Conservation (phyloP, 768 basidiomycete genomes). For the Hypholoma sublateritium region DNA sequence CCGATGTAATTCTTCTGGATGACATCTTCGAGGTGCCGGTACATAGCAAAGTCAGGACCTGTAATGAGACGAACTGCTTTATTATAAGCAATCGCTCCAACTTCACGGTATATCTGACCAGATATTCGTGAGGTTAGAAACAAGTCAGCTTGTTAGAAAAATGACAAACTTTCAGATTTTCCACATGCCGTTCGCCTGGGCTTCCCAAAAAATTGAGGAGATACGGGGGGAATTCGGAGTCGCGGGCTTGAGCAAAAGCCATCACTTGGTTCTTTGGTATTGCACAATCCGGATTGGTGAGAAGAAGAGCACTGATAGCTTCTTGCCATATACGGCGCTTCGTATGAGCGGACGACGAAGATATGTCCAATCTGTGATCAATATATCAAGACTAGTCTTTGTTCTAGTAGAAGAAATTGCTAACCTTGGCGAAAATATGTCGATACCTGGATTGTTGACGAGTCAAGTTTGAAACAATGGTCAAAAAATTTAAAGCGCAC, state of each 20-base stretch:
- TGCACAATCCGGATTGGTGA: conserved; percentile 55
- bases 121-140: background rate
- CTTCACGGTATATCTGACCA: conserved; percentile 67
- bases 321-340: conserved; percentile 82
- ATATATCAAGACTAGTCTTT: background rate
- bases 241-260: conserved; percentile 54
- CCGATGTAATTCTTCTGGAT: conserved; percentile 63
- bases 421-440: conserved; percentile 78
- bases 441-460: conserved; percentile 50
- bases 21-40: conserved; percentile 44
- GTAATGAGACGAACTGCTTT: conserved; percentile 47
- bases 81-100: conserved; percentile 56
- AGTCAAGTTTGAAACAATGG: background rate
- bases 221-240: conserved; percentile 67
- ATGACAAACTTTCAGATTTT: conserved; percentile 69
- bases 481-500: conserved; percentile 36
- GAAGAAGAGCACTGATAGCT: conserved; percentile 62
- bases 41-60: conserved; percentile 47
- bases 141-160: background rate
- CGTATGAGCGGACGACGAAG: conserved; percentile 56
- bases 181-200: conserved; percentile 70
- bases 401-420: background rate
- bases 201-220: conserved; percentile 61
- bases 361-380: conserved; percentile 51
- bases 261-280: conserved; percentile 62